Base-by-base conservation (phyloP, 2,329 filamentous ascomycete species). In the Xylaria arbuscula region DNA sequence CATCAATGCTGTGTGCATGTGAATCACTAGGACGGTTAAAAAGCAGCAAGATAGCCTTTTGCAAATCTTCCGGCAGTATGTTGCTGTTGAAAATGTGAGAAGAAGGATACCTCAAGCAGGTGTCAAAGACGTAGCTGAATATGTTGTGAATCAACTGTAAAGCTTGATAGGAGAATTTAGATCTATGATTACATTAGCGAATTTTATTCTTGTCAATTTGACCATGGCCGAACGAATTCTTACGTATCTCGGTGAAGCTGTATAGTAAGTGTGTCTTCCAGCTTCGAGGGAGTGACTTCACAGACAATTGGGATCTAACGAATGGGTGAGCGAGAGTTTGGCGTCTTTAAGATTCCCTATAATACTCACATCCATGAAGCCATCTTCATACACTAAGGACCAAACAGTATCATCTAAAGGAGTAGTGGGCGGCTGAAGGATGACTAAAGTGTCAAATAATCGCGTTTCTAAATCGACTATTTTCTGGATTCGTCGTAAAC, bases 401-500 rank as follows among this genome's bases (percentile, higher is more conserved):
- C 89, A 92, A 1, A 91, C 73, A 0, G 70, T 72, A 5, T 78
- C 72, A 58, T 91, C 86, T 70, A 92, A 85, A 2, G 86, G 82
- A 38, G 88, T 86, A 7, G 83, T 75, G 0, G 87, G 83, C 51
- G 90, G 89, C 76, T 98, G 94, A 11, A 97, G 82, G 57, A 98
- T 87, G 17, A 98, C 82, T 36, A 97, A 80, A 1, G 91, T 92
- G 76, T 97, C 93, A 77, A 97, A 97, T 0, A 97, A 81, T 13
- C 84, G 84, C 19, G 80, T 80, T 1, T 85, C 84, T 1, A 74
- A 72, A 2, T 66, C 74, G 75, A 82, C 71, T 72, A 83, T 80
- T 1, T 81, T 81, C 73, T 95, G 93, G 15, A 97, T 89, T 0
- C 85, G 86, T 28, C 94, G 87, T 32, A 97, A 80, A 1, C 93